Conservation (phyloP, 805 yeast genomes). For the Scheffersomyces spartinae region DNA sequence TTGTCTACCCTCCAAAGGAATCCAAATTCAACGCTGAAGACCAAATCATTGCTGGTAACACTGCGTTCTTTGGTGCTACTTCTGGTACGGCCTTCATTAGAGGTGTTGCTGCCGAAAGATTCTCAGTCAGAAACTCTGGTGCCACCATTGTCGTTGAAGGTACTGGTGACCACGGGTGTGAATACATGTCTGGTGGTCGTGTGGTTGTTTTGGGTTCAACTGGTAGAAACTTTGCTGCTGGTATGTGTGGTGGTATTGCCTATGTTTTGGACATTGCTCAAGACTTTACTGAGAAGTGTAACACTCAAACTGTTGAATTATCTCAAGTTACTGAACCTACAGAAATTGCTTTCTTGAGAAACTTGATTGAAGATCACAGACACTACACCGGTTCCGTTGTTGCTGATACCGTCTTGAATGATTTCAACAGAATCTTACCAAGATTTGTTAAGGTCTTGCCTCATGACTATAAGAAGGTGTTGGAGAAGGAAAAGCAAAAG, state of each 20-base stretch:
- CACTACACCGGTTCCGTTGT: constrained; percentile 90
- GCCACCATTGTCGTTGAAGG: constrained; percentile 96
- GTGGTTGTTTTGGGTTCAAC: constrained; percentile 86
- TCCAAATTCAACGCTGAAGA: constrained; percentile 88
- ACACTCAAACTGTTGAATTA: constrained; percentile 72
- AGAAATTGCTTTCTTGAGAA: constrained; percentile 90
- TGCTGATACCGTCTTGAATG: constrained; percentile 70
- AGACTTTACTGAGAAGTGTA: constrained; percentile 73
- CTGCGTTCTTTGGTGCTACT: constrained; percentile 96
- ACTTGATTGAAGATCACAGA: constrained; percentile 87
- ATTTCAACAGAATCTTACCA: constrained; percentile 81
- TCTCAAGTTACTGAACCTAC: constrained; percentile 69
- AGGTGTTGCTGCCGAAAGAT: constrained; percentile 97
- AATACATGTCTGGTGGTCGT: constrained; percentile 98
- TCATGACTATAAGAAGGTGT: constrained; percentile 77
- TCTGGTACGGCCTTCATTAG: constrained; percentile 88
- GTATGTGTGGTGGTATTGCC: constrained; percentile 99
- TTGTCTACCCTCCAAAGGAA: constrained; percentile 83
- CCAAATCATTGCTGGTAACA: constrained; percentile 93
- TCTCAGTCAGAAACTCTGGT: constrained; percentile 97
- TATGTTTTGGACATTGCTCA: constrained; percentile 93
- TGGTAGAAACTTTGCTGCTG: constrained; percentile 92
- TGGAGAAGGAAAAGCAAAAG: constrained; percentile 63
- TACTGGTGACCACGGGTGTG: constrained; percentile 98
- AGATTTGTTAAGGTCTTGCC: constrained; percentile 92